phyloP scores from a whole-genome alignment of 768 basidiomycete species.

The Fistulinella prunicolor region DNA sequence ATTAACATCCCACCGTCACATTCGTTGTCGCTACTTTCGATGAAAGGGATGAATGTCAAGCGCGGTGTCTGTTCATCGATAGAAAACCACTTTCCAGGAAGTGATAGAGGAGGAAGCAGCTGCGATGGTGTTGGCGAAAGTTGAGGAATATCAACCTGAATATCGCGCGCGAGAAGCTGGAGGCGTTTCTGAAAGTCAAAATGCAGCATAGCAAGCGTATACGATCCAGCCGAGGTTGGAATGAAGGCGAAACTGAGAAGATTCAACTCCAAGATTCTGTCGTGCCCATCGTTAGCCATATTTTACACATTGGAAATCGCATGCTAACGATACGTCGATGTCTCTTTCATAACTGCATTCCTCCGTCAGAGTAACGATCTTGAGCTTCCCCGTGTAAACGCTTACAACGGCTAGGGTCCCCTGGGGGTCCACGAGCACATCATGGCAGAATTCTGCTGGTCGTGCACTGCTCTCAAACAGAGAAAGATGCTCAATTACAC shows the following conservation, averaged over 20 bases:
- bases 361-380: constrained; percentile 51
- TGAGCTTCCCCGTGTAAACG: constrained; percentile 70
- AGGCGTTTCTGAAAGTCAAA: constrained; percentile 58
- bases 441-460: constrained; percentile 67
- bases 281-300: constrained; percentile 4
- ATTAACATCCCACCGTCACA: constrained; percentile 69
- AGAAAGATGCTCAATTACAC: constrained; percentile 43
- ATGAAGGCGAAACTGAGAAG: constrained; percentile 68
- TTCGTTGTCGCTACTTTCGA: constrained; percentile 24
- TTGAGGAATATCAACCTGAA: constrained; percentile 42
- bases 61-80: constrained; percentile 38
- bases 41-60: constrained; percentile 37
- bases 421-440: constrained; percentile 62
- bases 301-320: background rate
- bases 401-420: constrained; percentile 60
- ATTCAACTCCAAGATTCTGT: constrained; percentile 64
- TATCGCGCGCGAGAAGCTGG: constrained; percentile 61
- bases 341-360: constrained; percentile 53
- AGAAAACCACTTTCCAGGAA: constrained; percentile 47
- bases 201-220: constrained; percentile 64
- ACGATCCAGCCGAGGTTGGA: constrained; percentile 36
- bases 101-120: constrained; percentile 49
- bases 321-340: constrained; percentile 62
- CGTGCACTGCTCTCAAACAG: constrained; percentile 58
- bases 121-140: constrained; percentile 50